Evolutionary conservation across 2,329 filamentous ascomycete species (phyloP), one percentile per base, ranked within the genome.

Genomic region (Fusarium penzigii): DNA sequence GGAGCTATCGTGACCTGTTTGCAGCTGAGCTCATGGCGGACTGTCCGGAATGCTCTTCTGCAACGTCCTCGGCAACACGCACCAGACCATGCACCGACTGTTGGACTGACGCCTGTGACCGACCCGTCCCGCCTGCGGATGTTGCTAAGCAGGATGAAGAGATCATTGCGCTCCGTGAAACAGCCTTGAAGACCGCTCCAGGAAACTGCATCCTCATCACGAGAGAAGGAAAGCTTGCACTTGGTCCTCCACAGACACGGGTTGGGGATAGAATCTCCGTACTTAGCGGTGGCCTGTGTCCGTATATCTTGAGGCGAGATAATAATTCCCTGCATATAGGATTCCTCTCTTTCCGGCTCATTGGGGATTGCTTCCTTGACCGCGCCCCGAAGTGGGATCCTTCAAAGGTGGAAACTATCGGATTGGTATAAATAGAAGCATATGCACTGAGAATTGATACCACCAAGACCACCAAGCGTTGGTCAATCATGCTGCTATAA

Each of bases 241-340:
- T 62, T 6, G 56, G 58, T 8, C 55, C 55, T 8, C 48, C 51
- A 3, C 46, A 52, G 29, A 49, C 53, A 3, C 25, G 46, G 34
- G 41, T 36, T 5, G 39, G 38, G 3, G 59, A 61, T 42, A 13
- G 38, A 11, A 44, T 61, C 53, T 53, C 43, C 6, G 57, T 62
- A 5, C 38, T 62, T 6, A 59, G 49, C 8, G 58, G 58, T 7
- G 58, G 56, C 6, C 20, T 62, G 6, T 62, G 59, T 34, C 59
- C 59, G 3, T 61, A 59, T 42, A 20, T 61, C 11, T 14, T 59
- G 11, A 49, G 52, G 7, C 46, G 17, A 5, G 52, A 57, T 3
- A 42, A 13, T 1, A 48, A 11, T 7, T 20, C 43, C 5, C 17
- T 25, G 20, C 25, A 49, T 14, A 2, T 56, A n/a, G 44, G 13